Evolutionary conservation across 2,329 filamentous ascomycete genomes (phyloP).

Genomic region (Mycosphaerella sp.): DNA sequence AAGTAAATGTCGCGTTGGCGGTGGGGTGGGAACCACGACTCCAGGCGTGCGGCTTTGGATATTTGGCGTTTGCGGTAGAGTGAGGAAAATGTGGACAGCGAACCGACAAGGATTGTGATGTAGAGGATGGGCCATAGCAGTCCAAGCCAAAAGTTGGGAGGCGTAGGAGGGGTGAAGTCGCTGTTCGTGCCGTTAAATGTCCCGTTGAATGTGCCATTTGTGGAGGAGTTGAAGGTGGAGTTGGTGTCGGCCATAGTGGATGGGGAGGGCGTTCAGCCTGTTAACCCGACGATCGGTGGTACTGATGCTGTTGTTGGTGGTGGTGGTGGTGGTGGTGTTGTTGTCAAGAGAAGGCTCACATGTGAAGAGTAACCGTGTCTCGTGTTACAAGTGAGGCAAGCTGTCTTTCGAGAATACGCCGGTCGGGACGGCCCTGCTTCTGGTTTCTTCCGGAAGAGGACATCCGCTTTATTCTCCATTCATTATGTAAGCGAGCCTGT

Average conservation of each 20-base stretch:
- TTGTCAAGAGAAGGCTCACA: too few species aligned
- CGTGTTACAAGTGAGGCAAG: too few species aligned
- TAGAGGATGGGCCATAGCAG: slow-evolving; percentile 85
- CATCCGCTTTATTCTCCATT: too few species aligned
- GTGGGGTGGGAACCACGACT: slow-evolving; percentile 90
- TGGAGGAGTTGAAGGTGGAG: slow-evolving; percentile 26
- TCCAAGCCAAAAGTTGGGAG: slow-evolving; percentile 59
- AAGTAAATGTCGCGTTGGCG: slow-evolving; percentile 92
- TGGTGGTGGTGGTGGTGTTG: too few species aligned
- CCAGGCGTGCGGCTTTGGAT: slow-evolving; percentile 69
- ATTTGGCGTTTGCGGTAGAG: slow-evolving; percentile 92
- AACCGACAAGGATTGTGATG: slow-evolving; percentile 76
- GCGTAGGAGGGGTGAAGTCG: slow-evolving; percentile 20
- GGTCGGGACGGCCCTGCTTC: too few species aligned
- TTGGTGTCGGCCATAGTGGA: slow-evolving; percentile 28
- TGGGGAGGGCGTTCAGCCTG: slow-evolving; percentile 9
- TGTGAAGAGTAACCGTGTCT: too few species aligned
- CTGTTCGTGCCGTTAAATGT: slow-evolving; percentile 23
- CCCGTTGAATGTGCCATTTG: slow-evolving; percentile 22
- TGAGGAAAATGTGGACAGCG: slow-evolving; percentile 83
- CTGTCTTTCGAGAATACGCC: too few species aligned
- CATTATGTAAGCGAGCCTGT: too few species aligned
- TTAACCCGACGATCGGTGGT: too few species aligned
- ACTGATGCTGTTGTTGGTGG: too few species aligned
- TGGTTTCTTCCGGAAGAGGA: too few species aligned